phyloP scores from a whole-genome alignment of 2,329 filamentous ascomycete species.

The Gnomoniopsis sp. region DNA sequence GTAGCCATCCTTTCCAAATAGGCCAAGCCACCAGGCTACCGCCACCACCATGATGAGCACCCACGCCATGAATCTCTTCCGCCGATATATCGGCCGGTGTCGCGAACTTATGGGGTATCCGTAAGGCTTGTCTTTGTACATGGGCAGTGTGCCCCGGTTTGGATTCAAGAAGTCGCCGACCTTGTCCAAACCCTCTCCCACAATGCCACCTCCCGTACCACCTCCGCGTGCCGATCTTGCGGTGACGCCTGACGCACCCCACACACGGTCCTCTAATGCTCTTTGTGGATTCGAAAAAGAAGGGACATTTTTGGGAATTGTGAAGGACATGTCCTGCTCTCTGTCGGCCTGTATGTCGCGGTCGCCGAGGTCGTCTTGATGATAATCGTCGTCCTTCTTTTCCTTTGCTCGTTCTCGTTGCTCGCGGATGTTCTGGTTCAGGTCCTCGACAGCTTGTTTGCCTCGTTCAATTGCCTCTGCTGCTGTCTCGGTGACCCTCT shows the following conservation, averaged over 20 bases:
- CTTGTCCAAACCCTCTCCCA: constrained; percentile 56
- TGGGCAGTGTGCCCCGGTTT: constrained; percentile 61
- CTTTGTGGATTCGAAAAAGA: constrained; percentile 64
- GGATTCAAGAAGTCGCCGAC: constrained; percentile 64
- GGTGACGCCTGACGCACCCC: constrained; percentile 51
- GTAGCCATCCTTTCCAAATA: constrained; percentile 41
- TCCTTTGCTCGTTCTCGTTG: constrained; percentile 14
- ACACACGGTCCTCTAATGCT: constrained; percentile 62
- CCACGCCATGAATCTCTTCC: constrained; percentile 57
- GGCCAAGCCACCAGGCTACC: constrained; percentile 69
- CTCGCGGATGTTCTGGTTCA: constrained; percentile 18
- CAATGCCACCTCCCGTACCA: constrained; percentile 29
- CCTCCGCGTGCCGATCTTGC: constrained; percentile 33
- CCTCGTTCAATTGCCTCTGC: constrained; percentile 48
- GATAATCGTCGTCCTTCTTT: constrained; percentile 22
- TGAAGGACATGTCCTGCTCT: constrained; percentile 57
- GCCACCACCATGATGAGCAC: constrained; percentile 44
- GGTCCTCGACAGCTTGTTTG: constrained; percentile 42
- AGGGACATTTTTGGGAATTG: constrained; percentile 66
- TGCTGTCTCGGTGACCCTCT: constrained; percentile 36
- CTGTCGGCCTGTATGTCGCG: constrained; percentile 6
- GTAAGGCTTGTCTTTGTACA: constrained; percentile 99
- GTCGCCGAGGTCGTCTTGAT: not conserved
- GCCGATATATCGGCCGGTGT: constrained; percentile 57
- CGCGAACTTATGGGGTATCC: constrained; percentile 60